phyloP scores from a whole-genome alignment of 495 filamentous ascomycete genomes.

The Polyplosphaeria fusca region DNA sequence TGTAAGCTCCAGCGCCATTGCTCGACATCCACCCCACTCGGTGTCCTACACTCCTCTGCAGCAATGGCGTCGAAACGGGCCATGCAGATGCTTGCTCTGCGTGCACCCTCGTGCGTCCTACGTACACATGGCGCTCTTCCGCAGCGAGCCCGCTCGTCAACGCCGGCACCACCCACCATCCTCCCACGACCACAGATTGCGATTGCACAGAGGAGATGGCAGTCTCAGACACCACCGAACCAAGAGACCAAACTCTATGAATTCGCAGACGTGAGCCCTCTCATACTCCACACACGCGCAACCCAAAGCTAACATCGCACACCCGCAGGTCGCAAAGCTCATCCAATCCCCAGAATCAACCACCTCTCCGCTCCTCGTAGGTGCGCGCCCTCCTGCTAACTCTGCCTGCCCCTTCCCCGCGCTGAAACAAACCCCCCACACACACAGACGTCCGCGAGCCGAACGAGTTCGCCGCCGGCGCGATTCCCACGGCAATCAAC shows the following conservation, averaged over 20 bases:
- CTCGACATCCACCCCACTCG: too few relatives aligned
- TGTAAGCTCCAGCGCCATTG: too few relatives aligned
- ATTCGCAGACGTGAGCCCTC: slow-evolving; percentile 24
- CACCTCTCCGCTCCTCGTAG: not conserved
- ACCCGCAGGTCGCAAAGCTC: not conserved
- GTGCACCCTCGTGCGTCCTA: slow-evolving; percentile 1
- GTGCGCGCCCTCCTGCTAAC: not conserved
- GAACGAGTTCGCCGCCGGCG: slow-evolving; percentile 64
- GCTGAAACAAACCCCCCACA: not conserved
- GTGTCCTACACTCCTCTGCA: too few relatives aligned
- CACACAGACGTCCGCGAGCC: slow-evolving; percentile 77
- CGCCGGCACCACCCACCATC: too few relatives aligned
- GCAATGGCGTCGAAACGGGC: slow-evolving; percentile 24
- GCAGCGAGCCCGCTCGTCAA: not conserved
- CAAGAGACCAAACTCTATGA: slow-evolving; percentile 11
- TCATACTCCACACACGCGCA: too few relatives aligned
- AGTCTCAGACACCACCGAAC: slow-evolving; percentile 5
- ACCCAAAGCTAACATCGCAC: not conserved
- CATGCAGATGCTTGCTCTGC: slow-evolving; percentile 5
- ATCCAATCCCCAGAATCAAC: not conserved
- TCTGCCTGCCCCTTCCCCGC: slow-evolving; percentile 3
- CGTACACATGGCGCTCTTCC: slow-evolving; percentile 7
- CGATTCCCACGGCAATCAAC: slow-evolving; percentile 75
- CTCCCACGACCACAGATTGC: not conserved
- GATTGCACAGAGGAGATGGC: slow-evolving; percentile 15